Base-by-base conservation (phyloP, 441 rosid species). In the Eruca vesicaria region DNA sequence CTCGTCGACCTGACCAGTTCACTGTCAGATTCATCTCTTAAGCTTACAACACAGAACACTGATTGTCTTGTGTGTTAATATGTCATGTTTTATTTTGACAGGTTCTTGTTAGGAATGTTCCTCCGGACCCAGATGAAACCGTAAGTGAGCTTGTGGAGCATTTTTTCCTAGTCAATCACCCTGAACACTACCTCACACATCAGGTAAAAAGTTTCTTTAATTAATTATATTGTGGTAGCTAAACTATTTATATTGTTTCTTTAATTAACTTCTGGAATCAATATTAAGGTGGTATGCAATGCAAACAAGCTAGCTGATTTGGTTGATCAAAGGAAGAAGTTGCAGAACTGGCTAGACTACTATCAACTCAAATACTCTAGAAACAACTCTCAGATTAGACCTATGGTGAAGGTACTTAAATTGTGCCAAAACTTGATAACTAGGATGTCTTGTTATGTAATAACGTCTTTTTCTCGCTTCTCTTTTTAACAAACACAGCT, bases 51-150 rank as follows among this genome's bases (percentile, higher is more conserved):
- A 33, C 28, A 59, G 20, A 48, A 45, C 2, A n/a, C 2, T 33
- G 36, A 7, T 14, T 26, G 21, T 18, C 23, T 45, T 60, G 16
- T 35, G 2, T 62, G 67, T 56, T 1, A 16, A 69, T n/a, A 23
- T 55, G 26, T 20, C 2, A 41, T 36, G 48, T 12, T 31, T 63
- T 8, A 59, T 60, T 69, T 64, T 12, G 7, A 19, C 74, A 96
- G 99, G 99, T 96, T 29, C 92, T 96, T 31, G 98, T 93, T 73
- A 84, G 95, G 76, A 96, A 96, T 81, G 93, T 96, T 48, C 97
- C 99, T 2, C 92, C 99, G 18, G 98, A 95, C 62, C 75, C 89
- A 3, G 91, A 90, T 52, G 95, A 90, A 75, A 81, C 91, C 41
- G 87, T 93, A 63, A 83, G 92, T 79, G 98, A 96, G 85, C 93